Evolutionary conservation across 192 early-diverging fungal genomes (phyloP), one percentile per base, ranked within the genome.

Genomic region (Linnemannia schmuckeri): DNA sequence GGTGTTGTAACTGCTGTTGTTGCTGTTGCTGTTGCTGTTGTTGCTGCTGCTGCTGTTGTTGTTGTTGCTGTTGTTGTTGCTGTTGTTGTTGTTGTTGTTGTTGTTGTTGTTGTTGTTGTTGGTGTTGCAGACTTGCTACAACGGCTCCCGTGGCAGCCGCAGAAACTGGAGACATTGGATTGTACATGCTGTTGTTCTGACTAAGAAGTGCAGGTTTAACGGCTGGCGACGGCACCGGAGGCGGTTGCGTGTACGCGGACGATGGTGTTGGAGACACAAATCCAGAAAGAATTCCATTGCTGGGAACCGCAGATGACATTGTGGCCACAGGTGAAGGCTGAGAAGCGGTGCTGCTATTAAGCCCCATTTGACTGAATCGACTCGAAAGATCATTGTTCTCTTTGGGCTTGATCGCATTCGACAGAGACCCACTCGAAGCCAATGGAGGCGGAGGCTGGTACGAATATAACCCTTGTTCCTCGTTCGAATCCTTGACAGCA

Each of bases 141-240:
- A 86, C 70, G 17, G 84, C 75, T 10, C 84, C 84, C 27, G 75
- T 80, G 30, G 83, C 83, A 27, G 83, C 83, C 2, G 79, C 69
- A 22, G 84, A 76, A 37, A 80, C 55, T 12, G 83, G 83, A 4
- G 83, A 85, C 74, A 85, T 49, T n/a, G 76, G 82, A 27, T 77
- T 68, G 63, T 41, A n/a, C 38, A 49, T 68, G 20, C 27, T 37
- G 38, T 30, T 69, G 47, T 18, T 37, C 18, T 54, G 77, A 40
- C 35, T 40, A 27, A 22, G 37, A 69, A 44, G 22, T 5, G 41
- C 13, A 15, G 46, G 81, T 0, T 44, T 72, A 8, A 46, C 18
- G 24, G 38, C 57, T 6, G 83, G 77, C 12, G 77, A 76, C 22
- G n/a, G 55, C 61, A 38, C 47, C 46, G 27, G 78, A 0, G 54